Evolutionary conservation across 1,139 yeast species (phyloP), one percentile per base, ranked within the genome.

Genomic region (Zygosaccharomyces pseudobailii): DNA sequence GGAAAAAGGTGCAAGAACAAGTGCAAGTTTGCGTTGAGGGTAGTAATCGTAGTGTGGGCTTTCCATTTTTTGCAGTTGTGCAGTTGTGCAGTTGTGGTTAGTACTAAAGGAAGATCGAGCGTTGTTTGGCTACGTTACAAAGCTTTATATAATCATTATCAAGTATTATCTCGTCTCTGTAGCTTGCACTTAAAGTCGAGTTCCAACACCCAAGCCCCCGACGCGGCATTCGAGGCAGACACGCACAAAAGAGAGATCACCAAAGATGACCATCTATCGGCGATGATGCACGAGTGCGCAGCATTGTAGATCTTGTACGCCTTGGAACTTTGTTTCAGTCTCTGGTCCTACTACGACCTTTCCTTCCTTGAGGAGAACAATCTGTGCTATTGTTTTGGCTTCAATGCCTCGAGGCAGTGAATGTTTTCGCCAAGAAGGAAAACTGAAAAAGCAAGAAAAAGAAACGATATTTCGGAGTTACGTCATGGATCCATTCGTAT

Each of bases 1-100:
- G 32, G 90, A 82, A 66, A 89, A 89, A 45, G 97, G 96, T 0
- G 96, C 96, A 24, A 83, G 74, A 55, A 89, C 79, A 48, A 89
- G 71, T 20, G 87, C 76, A 27, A 80, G 78, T 51, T 78, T 72
- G 56, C 75, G 80, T 40, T 73, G 62, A 43, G 80, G 74, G 59
- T 76, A 76, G 61, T 71, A 79, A 55, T 79, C 76, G 71, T 74
- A 83, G 27, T 59, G 55, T 47, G 68, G 60, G 32, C 36, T 22
- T 30, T 41, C 31, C 46, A 37, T 47, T 27, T 19, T 40, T 13
- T 5, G 6, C 9, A 8, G 13, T 39, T 25, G 13, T 21, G 19
- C 33, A 7, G 13, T 25, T 21, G 24, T 24, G 10, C 25, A 13
- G 10, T 36, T 36, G 23, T 24, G 27, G 17, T 22, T 36, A 8